phyloP scores from a whole-genome alignment of 345 rosid genomes.

The Populus deltoides region DNA sequence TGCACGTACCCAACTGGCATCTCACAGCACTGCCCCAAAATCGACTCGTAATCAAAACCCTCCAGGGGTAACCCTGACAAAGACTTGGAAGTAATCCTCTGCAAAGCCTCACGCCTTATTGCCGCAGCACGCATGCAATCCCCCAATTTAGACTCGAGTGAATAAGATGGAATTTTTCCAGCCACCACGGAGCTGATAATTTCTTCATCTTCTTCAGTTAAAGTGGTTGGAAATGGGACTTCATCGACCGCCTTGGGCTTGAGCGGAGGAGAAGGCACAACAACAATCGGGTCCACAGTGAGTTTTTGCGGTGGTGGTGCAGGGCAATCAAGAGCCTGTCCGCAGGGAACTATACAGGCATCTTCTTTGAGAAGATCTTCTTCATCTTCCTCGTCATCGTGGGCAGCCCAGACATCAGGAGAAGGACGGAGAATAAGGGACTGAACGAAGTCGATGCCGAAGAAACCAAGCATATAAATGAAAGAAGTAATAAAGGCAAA shows the following conservation, averaged over 20 bases:
- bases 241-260: conserved; percentile 13
- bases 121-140: conserved; percentile 39
- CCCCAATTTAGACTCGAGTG: conserved; percentile 43
- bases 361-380: conserved; percentile 14
- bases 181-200: conserved; percentile 34
- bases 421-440: conserved; percentile 37
- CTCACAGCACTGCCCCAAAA: conserved; percentile 50
- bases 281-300: background rate
- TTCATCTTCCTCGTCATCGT: conserved; percentile 12
- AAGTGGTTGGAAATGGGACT: background rate
- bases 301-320: background rate
- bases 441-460: conserved; percentile 38
- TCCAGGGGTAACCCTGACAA: conserved; percentile 37
- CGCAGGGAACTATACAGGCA: conserved; percentile 14
- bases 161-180: conserved; percentile 36
- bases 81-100: conserved; percentile 33
- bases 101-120: conserved; percentile 40
- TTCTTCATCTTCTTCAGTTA: conserved; percentile 31
- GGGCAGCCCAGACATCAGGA: conserved; percentile 26
- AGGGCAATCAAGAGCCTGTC: conserved; percentile 25
- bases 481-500: conserved; percentile 29
- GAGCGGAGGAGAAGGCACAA: background rate
- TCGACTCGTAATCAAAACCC: conserved; percentile 38
- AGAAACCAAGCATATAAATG: conserved; percentile 36
- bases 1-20: conserved; percentile 49